Conservation (phyloP, 2,329 filamentous ascomycete species). For the Trichoderma pleuroti region DNA sequence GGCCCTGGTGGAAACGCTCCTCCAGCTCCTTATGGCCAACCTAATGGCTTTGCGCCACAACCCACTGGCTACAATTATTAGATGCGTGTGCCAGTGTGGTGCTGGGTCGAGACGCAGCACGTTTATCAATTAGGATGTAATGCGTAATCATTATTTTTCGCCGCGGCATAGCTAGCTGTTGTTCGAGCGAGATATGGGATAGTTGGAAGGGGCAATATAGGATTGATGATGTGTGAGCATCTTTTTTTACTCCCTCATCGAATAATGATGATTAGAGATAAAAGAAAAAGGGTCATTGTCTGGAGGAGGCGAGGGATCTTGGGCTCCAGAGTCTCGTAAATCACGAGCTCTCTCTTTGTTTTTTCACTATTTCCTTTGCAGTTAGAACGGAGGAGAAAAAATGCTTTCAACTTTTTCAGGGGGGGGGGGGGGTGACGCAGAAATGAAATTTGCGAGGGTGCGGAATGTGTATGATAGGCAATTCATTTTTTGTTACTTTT, state of each 20-base stretch:
- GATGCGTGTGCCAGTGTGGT: constrained; percentile 32
- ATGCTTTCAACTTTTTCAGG: not conserved
- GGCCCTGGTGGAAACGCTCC: constrained; percentile 63
- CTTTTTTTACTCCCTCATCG: constrained; percentile 8
- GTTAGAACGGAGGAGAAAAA: constrained; percentile 16
- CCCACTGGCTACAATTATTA: constrained; percentile 73
- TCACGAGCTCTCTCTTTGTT: not conserved
- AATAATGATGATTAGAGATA: constrained; percentile 15
- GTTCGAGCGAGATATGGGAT: constrained; percentile 3
- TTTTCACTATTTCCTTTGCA: constrained; percentile 13
- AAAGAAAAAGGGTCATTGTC: constrained; percentile 13
- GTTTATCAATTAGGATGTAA: constrained; percentile 4
- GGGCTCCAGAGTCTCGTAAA: constrained; percentile 5
- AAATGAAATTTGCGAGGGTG: constrained; percentile 3
- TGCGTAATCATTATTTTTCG: not conserved
- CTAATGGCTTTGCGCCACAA: constrained; percentile 87
- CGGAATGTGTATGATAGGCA: constrained; percentile 30
- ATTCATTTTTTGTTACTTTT: constrained; percentile 25
- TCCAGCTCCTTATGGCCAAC: constrained; percentile 68
- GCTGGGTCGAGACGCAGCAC: constrained; percentile 20
- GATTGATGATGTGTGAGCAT: constrained; percentile 7
- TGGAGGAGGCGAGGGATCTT: constrained; percentile 4
- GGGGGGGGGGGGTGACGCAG: constrained; percentile 15
- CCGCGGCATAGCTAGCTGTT: not conserved
- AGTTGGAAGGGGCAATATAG: constrained; percentile 6